Conservation (phyloP, 2,329 filamentous ascomycete genomes). For the Colletotrichum truncatum region DNA sequence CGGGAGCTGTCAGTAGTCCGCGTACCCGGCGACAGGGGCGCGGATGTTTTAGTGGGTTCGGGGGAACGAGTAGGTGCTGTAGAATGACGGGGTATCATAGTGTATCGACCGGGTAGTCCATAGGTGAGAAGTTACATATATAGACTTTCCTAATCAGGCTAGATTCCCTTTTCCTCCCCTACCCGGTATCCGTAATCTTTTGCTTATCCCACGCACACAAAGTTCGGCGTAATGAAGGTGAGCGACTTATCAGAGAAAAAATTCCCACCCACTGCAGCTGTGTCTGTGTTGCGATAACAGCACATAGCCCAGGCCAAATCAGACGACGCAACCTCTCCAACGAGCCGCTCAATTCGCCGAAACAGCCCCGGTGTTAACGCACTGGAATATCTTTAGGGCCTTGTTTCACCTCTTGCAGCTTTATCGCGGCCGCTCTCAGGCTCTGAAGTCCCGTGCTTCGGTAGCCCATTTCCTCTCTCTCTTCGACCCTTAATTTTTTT, state of each 20-base stretch:
- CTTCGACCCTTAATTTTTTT: no score
- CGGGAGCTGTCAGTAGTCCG: conserved; percentile 23
- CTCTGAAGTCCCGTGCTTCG: no score
- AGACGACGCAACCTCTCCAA: conserved; percentile 2
- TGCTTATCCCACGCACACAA: conserved; percentile 7
- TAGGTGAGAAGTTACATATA: neutral
- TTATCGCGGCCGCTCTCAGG: neutral
- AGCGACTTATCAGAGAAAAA: conserved; percentile 17
- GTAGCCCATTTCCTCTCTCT: no score
- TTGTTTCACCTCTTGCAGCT: neutral
- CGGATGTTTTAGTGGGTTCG: neutral
- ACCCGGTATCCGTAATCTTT: neutral
- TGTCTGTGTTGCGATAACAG: conserved; percentile 17
- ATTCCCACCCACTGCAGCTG: conserved; percentile 1
- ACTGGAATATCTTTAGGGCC: neutral
- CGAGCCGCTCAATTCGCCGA: neutral
- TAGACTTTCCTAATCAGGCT: conserved; percentile 2
- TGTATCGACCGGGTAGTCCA: neutral
- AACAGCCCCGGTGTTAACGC: conserved; percentile 5
- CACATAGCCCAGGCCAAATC: conserved; percentile 17
- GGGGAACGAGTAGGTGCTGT: neutral
- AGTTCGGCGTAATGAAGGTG: conserved; percentile 1
- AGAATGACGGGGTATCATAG: neutral
- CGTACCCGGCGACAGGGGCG: conserved; percentile 14
- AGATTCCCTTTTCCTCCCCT: neutral